Conservation (phyloP, 768 basidiomycete species). For the Lentinula edodes region DNA sequence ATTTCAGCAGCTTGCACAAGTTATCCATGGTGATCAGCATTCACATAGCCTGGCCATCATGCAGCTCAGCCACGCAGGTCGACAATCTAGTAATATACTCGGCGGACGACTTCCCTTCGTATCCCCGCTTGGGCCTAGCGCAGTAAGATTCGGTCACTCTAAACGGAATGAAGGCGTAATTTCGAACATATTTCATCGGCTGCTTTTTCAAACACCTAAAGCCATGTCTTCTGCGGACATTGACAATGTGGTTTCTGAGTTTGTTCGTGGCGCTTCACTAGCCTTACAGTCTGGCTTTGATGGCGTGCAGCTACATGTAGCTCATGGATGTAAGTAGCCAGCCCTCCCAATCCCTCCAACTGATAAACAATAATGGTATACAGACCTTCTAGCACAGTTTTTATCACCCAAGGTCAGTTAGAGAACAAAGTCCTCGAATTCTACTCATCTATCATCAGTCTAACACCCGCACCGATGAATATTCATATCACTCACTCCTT, state of each 20-base stretch:
- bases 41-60: conserved; percentile 53
- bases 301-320: conserved; percentile 79
- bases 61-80: conserved; percentile 79
- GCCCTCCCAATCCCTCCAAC: not conserved
- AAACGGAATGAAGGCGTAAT: conserved; percentile 18
- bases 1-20: conserved; percentile 43
- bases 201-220: conserved; percentile 59
- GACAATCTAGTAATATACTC: conserved; percentile 74
- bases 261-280: conserved; percentile 60
- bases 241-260: conserved; percentile 49
- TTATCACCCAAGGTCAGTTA: conserved; percentile 59
- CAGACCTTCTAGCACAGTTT: conserved; percentile 79
- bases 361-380: not conserved
- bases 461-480: conserved; percentile 58
- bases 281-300: conserved; percentile 74
- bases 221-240: conserved; percentile 60
- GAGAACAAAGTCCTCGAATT: not conserved
- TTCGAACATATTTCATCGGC: conserved; percentile 33
- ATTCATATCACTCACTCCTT: conserved; percentile 43
- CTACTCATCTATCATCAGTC: conserved; percentile 12
- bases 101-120: conserved; percentile 60
- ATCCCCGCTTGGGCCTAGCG: conserved; percentile 67
- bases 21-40: conserved; percentile 33
- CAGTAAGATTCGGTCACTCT: conserved; percentile 42
- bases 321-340: conserved; percentile 71